Evolutionary conservation across 495 filamentous ascomycete species (phyloP).

Genomic region (Collariella sp.): DNA sequence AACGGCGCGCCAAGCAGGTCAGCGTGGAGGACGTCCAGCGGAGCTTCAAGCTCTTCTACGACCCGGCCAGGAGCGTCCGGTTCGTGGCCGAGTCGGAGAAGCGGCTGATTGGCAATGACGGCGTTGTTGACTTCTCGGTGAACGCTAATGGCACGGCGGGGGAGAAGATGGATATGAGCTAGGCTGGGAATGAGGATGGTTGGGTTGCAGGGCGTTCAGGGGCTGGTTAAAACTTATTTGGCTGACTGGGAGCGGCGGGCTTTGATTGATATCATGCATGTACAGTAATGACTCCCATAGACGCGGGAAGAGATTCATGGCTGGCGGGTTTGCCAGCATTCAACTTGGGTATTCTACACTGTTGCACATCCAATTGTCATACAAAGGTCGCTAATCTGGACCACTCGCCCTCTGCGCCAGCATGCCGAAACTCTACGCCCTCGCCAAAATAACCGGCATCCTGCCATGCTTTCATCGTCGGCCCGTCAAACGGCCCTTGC

Average conservation of each 20-base stretch:
- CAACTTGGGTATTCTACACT: neutral
- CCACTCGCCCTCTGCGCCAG: slow-evolving; percentile 54
- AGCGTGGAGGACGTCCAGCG: slow-evolving; percentile 81
- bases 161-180: slow-evolving; percentile 74
- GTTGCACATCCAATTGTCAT: slow-evolving; percentile 23
- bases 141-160: slow-evolving; percentile 37
- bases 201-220: slow-evolving; percentile 18
- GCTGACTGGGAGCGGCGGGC: slow-evolving; percentile 2
- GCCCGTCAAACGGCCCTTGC: slow-evolving; percentile 79
- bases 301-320: neutral
- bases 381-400: slow-evolving; percentile 52
- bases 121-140: slow-evolving; percentile 61
- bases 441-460: slow-evolving; percentile 90
- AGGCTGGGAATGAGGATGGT: neutral
- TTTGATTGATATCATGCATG: slow-evolving; percentile 8
- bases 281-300: slow-evolving; percentile 6
- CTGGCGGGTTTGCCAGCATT: neutral
- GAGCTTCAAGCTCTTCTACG: slow-evolving; percentile 89
- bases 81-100: slow-evolving; percentile 88
- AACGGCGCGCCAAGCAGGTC: slow-evolving; percentile 72
- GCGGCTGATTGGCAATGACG: slow-evolving; percentile 82
- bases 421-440: slow-evolving; percentile 75
- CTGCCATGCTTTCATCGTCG: slow-evolving; percentile 81
- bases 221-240: slow-evolving; percentile 9
- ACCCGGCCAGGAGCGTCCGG: slow-evolving; percentile 75